These are phyloP conservation scores for Phytophthora citricola DNA, from an alignment of 352 stramenopile genomes.

Conservation along the genomic window DNA sequence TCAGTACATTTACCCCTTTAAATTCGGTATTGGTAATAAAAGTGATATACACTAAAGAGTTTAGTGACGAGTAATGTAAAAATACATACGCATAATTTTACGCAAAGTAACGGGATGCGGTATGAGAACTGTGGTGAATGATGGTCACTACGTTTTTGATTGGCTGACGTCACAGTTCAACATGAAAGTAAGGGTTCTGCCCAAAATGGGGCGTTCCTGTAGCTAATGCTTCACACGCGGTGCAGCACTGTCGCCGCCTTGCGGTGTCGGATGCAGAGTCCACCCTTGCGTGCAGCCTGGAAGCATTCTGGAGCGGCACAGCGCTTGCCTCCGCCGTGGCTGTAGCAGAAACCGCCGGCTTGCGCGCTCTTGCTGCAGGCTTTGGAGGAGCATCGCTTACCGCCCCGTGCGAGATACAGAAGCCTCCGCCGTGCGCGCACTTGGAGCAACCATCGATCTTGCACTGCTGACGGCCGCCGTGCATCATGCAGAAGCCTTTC, in stretches of 20 bases:
- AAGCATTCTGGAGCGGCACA: conserved; percentile 76
- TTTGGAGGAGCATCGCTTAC: conserved; percentile 69
- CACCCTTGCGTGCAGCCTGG: conserved; percentile 76
- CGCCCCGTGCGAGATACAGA: conserved; percentile 79
- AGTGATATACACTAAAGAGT: neutral
- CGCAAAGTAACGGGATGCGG: conserved; percentile 3
- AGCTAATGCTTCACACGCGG: conserved; percentile 4
- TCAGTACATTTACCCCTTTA: neutral
- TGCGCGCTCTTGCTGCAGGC: conserved; percentile 76
- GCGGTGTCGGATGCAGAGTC: conserved; percentile 83
- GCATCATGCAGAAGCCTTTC: conserved; percentile 78
- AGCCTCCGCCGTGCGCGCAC: conserved; percentile 77
- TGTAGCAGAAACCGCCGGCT: conserved; percentile 81
- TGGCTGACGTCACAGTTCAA: conserved; percentile 16
- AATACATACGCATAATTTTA: conserved; percentile 8
- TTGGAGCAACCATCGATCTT: conserved; percentile 74
- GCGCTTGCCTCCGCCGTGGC: conserved; percentile 79
- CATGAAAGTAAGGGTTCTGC: conserved; percentile 10
- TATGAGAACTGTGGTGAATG: conserved; percentile 25
- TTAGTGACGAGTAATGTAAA: neutral
- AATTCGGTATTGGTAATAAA: neutral
- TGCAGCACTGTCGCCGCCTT: conserved; percentile 32
- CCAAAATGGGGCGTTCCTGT: neutral
- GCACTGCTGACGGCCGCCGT: conserved; percentile 77
- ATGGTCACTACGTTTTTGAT: conserved; percentile 28